Evolutionary conservation across 2,329 filamentous ascomycete genomes (phyloP), one percentile per base, ranked within the genome.

Genomic region (Colletotrichum spinosum): DNA sequence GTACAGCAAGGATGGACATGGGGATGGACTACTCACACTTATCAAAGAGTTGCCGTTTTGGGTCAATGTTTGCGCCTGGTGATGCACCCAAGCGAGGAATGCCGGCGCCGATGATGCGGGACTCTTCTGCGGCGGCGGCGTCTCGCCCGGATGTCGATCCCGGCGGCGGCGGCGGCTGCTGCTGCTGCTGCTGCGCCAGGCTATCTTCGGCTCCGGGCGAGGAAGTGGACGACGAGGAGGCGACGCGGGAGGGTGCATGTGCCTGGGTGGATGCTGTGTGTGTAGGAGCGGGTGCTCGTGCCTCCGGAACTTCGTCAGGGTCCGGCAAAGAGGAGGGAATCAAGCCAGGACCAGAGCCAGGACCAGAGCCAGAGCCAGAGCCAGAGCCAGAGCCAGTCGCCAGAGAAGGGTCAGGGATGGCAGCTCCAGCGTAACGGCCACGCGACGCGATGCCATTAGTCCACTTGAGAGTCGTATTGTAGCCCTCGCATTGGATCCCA

Each of bases 401-500:
- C 12, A 44, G 10, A 12, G 54, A 25, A 5, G 38, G 13, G 8
- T 58, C 66, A 39, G 66, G 63, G 45, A 60, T 55, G 2, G 59
- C 49, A 6, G 66, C 58, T 25, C 55, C 58, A n/a, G 66, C 63
- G n/a, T 67, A 55, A 1, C 63, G 54, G 6, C 66, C 66, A 8
- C 66, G 59, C 13, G 67, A 69, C 4, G 65, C 61, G 42, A 62
- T 58, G 17, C 66, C 67, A 56, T 68, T 64, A 53, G 55, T 55
- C 69, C 69, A 70, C 39, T 65, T 59, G 13, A 70, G 59, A 6
- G 34, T 35, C 12, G 68, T 56, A 38, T 45, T 55, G 46, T 70
- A 70, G 37, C 69, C 69, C 8, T 65, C 55, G 48, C 69, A 70
- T 10, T 56, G 59, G 5, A 68, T 50, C 10, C 69, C 69, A 2